Evolutionary conservation across 352 stramenopile species (phyloP).

Genomic region (Pythium pyrilobum): DNA sequence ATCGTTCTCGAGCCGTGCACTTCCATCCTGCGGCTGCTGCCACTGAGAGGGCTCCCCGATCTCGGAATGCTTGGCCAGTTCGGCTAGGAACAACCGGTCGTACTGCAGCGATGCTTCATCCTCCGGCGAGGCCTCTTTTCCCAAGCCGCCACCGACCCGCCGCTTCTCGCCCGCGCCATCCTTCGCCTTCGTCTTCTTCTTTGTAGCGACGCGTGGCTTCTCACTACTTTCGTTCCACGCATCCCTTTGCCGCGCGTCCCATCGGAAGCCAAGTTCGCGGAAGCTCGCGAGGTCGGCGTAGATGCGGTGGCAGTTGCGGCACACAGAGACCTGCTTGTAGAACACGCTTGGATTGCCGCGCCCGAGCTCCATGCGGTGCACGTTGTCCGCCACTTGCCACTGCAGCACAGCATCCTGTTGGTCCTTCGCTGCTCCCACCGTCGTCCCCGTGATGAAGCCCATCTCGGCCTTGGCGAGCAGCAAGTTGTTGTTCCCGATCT

Average conservation of each 20-base stretch:
- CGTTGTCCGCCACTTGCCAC: constrained; percentile 65
- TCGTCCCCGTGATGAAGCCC: constrained; percentile 31
- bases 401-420: constrained; percentile 26
- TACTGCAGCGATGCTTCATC: constrained; percentile 13
- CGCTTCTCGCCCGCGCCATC: not conserved
- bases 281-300: constrained; percentile 54
- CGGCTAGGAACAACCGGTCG: constrained; percentile 51
- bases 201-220: not conserved
- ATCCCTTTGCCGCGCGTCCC: constrained; percentile 5
- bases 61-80: constrained; percentile 52
- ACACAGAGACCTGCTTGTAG: constrained; percentile 77
- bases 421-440: not conserved
- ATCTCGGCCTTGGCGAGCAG: constrained; percentile 57
- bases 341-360: constrained; percentile 59
- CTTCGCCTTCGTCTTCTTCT: constrained; percentile 2
- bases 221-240: constrained; percentile 7
- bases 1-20: not conserved
- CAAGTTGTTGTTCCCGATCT: constrained; percentile 73
- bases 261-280: constrained; percentile 45
- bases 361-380: constrained; percentile 57
- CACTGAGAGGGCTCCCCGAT: not conserved
- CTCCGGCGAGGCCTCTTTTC: constrained; percentile 1
- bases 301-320: constrained; percentile 63
- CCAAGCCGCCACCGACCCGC: not conserved
- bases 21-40: not conserved